These are phyloP conservation scores for Salix arbutifolia DNA, from an alignment of 345 rosid species.

Conservation along the genomic window DNA sequence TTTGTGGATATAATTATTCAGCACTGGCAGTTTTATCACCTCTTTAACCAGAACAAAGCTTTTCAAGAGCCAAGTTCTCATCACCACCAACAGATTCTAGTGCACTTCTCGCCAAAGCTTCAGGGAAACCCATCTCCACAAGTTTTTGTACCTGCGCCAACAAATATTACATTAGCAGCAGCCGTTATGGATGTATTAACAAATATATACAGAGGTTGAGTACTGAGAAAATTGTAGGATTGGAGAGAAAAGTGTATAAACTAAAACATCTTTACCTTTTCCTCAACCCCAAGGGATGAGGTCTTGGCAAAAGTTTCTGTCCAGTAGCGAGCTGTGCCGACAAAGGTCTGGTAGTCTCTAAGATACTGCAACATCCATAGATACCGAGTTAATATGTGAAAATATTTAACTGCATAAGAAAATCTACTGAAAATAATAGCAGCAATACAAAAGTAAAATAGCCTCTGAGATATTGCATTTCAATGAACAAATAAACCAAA, in stretches of 20 bases:
- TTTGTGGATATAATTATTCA: not conserved
- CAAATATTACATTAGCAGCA: not conserved
- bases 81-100: slow-evolving; percentile 85
- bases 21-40: not conserved
- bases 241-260: not conserved
- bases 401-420: not conserved
- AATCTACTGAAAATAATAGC: not conserved
- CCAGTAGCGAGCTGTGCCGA: slow-evolving; percentile 95
- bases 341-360: slow-evolving; percentile 77
- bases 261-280: slow-evolving; percentile 51
- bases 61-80: slow-evolving; percentile 94
- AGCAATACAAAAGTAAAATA: not conserved
- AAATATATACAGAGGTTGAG: not conserved
- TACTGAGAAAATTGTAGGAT: not conserved
- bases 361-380: slow-evolving; percentile 58
- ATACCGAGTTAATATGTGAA: not conserved
- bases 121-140: slow-evolving; percentile 94
- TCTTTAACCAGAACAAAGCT: slow-evolving; percentile 55
- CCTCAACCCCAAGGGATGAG: slow-evolving; percentile 70
- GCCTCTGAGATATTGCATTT: not conserved
- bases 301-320: slow-evolving; percentile 89
- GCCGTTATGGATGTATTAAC: not conserved
- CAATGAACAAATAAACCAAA: not conserved
- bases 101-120: slow-evolving; percentile 66
- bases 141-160: slow-evolving; percentile 67